phyloP scores from a whole-genome alignment of 2,329 filamentous ascomycete species.

The Aspergillus quadricinctus region DNA sequence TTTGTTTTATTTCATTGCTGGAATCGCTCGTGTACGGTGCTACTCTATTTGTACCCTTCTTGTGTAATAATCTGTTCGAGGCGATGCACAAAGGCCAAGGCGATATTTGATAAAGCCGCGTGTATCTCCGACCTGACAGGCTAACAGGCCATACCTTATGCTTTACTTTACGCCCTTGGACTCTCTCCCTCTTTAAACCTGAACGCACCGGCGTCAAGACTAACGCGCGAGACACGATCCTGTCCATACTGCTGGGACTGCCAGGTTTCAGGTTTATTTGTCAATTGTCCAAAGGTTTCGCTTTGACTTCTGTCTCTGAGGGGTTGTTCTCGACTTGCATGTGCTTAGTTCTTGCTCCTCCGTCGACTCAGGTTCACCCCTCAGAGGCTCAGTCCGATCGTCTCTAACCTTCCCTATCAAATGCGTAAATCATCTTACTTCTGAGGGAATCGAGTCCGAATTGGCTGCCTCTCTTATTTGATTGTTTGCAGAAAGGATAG shows the following conservation, averaged over 20 bases:
- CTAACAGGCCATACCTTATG: too few relatives aligned
- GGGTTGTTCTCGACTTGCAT: background rate
- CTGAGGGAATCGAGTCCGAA: background rate
- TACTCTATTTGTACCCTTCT: background rate
- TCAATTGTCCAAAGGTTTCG: background rate
- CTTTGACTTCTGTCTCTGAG: constrained; percentile 3
- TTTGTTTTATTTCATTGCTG: background rate
- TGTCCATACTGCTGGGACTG: constrained; percentile 25
- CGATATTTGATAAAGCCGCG: background rate
- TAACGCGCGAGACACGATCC: constrained; percentile 27
- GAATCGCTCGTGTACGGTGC: background rate
- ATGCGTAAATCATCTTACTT: background rate
- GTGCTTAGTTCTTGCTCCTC: background rate
- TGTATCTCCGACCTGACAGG: too few relatives aligned
- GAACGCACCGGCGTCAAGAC: constrained; percentile 14
- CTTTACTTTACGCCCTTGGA: constrained; percentile 11
- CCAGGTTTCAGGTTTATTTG: constrained; percentile 23
- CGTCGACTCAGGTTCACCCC: background rate
- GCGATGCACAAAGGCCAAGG: background rate
- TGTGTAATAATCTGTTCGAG: background rate
- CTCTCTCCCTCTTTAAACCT: constrained; percentile 6
- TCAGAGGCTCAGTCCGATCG: background rate
- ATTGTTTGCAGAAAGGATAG: background rate
- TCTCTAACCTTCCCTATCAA: background rate
- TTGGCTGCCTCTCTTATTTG: background rate